Conservation (phyloP, 208 protist genomes). For the Leishmania amazonensis region DNA sequence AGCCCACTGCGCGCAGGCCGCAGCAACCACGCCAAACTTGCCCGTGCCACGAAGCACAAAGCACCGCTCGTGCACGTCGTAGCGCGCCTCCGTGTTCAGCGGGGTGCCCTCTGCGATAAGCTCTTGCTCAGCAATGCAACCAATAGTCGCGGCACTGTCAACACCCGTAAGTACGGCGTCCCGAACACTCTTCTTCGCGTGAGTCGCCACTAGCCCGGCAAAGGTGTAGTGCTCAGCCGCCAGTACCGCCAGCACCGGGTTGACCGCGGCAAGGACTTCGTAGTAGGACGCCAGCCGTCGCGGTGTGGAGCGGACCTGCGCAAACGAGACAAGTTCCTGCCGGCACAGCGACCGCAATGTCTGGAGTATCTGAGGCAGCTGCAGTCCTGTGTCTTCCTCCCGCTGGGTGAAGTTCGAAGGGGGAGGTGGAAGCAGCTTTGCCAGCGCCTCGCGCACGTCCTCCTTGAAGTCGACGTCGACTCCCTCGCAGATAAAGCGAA, state of each 20-base stretch:
- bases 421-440: constrained; percentile 45
- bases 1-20: constrained; percentile 75
- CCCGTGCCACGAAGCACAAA: constrained; percentile 83
- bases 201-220: constrained; percentile 72
- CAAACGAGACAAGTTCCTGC: constrained; percentile 70
- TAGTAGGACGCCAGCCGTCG: constrained; percentile 68
- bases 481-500: constrained; percentile 86
- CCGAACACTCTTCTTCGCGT: constrained; percentile 52
- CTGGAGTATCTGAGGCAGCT: constrained; percentile 44
- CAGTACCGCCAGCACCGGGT: constrained; percentile 64
- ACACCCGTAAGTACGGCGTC: constrained; percentile 57
- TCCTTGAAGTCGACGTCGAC: constrained; percentile 84
- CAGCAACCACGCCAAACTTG: constrained; percentile 85
- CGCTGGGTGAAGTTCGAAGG: constrained; percentile 62
- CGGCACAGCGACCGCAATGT: constrained; percentile 65
- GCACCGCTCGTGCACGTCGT: constrained; percentile 71
- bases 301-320: constrained; percentile 81
- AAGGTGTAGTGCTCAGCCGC: constrained; percentile 88
- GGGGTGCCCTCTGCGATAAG: constrained; percentile 75
- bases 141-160: constrained; percentile 60
- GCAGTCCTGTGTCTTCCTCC: constrained; percentile 4
- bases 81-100: constrained; percentile 85
- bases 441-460: constrained; percentile 68
- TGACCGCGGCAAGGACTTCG: constrained; percentile 71
- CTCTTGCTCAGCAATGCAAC: constrained; percentile 76